Evolutionary conservation across 345 rosid species (phyloP).

Genomic region (Euclidium syriacum): DNA sequence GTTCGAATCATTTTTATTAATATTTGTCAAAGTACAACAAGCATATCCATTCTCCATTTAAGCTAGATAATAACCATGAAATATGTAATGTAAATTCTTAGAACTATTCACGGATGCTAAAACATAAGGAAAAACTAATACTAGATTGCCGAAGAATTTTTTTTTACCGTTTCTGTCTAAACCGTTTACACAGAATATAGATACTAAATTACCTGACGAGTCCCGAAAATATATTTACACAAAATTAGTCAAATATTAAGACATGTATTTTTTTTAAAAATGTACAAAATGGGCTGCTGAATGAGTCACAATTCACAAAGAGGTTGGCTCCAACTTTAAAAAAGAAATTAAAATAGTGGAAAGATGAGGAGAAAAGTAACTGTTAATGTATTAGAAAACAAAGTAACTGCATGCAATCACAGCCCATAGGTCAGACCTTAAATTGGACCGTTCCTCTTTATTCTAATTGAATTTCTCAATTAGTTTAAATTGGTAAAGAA

Average conservation of each 20-base stretch:
- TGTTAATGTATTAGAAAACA: not conserved
- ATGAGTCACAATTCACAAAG: slow-evolving; percentile 21
- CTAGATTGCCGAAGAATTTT: not conserved
- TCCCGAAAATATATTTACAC: not conserved
- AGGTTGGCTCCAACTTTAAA: slow-evolving; percentile 17
- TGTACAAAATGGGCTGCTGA: slow-evolving; percentile 9
- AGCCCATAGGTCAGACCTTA: slow-evolving; percentile 23
- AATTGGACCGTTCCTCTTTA: slow-evolving; percentile 18
- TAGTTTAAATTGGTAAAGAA: slow-evolving; percentile 4
- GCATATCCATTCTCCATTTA: not conserved
- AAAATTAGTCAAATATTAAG: not conserved
- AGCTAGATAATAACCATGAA: too few species aligned
- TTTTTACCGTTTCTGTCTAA: not conserved
- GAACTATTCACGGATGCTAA: too few species aligned
- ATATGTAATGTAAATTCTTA: too few species aligned
- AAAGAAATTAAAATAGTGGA: slow-evolving; percentile 10
- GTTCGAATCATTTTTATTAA: not conserved
- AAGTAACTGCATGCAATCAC: slow-evolving; percentile 22
- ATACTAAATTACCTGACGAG: not conserved
- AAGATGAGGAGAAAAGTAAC: slow-evolving; percentile 27
- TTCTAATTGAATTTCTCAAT: not conserved
- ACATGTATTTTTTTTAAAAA: not conserved
- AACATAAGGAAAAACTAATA: too few species aligned
- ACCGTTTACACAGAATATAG: not conserved
- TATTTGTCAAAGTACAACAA: not conserved